Percentiles rank a stretch among this genome's conserved stretches.
Evolutionary conservation across 148 eudicot species (phyloP).

Genomic region (Vaccinium darrowii): DNA sequence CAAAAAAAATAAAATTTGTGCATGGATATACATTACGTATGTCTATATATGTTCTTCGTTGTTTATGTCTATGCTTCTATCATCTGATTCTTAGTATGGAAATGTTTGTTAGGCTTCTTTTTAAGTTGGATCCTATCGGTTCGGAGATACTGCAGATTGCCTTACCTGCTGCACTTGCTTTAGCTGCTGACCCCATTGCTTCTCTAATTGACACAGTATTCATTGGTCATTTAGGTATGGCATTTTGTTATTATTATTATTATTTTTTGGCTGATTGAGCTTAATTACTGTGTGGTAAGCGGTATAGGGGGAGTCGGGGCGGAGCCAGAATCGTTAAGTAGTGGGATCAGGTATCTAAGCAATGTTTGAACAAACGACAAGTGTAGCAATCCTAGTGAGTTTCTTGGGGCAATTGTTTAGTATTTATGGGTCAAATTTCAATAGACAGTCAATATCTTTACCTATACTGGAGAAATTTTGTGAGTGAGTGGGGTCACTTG

Average conservation of each 20-base stretch:
- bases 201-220: slow-evolving; percentile 90
- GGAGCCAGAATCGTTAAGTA: too few relatives aligned
- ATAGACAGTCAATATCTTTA: too few relatives aligned
- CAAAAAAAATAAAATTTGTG: not conserved
- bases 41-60: not conserved
- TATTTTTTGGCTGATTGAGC: not conserved
- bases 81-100: slow-evolving; percentile 3
- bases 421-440: too few relatives aligned
- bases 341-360: too few relatives aligned
- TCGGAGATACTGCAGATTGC: slow-evolving; percentile 75
- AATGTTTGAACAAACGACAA: too few relatives aligned
- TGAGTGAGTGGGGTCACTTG: too few relatives aligned
- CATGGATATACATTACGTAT: not conserved
- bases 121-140: slow-evolving; percentile 77
- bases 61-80: not conserved
- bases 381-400: too few relatives aligned
- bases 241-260: not conserved
- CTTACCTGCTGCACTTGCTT: slow-evolving; percentile 84
- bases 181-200: slow-evolving; percentile 93
- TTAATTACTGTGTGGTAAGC: not conserved
- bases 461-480: too few relatives aligned
- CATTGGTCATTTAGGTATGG: slow-evolving; percentile 73
- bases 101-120: slow-evolving; percentile 44
- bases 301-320: too few relatives aligned
- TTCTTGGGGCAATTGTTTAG: too few relatives aligned